Conservation (phyloP, 2,329 filamentous ascomycete species). For the Fusarium goolgardi region DNA sequence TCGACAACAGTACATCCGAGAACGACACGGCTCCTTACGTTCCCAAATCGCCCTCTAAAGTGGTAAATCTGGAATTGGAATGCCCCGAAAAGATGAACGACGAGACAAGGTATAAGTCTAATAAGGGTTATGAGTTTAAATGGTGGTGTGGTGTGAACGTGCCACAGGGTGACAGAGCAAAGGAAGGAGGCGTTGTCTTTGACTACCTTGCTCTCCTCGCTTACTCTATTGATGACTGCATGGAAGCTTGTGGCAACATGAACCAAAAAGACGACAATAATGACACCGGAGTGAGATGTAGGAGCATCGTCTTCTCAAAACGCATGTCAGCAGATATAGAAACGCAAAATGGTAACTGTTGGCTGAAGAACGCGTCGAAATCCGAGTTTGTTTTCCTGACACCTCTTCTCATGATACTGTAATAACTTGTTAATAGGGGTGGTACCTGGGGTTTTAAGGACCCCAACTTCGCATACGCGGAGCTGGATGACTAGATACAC, state of each 20-base stretch:
- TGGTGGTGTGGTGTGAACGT: slow-evolving; percentile 38
- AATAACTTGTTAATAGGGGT: slow-evolving; percentile 8
- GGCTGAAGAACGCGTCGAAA: slow-evolving; percentile 18
- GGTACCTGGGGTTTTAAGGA: slow-evolving; percentile 23
- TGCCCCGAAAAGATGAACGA: slow-evolving; percentile 20
- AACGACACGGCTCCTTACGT: slow-evolving; percentile 28
- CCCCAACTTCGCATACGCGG: slow-evolving; percentile 22
- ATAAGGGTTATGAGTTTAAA: slow-evolving; percentile 30
- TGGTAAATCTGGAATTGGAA: slow-evolving; percentile 4
- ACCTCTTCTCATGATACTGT: accelerated
- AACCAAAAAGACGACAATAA: slow-evolving; percentile 15
- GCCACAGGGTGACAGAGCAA: background rate
- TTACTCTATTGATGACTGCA: slow-evolving; percentile 27
- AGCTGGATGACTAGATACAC: slow-evolving; percentile 1
- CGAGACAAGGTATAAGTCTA: slow-evolving; percentile 28
- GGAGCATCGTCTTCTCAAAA: slow-evolving; percentile 24
- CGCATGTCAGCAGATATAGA: slow-evolving; percentile 2
- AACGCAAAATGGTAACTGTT: slow-evolving; percentile 17
- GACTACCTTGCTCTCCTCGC: slow-evolving; percentile 16
- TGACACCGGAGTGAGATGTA: slow-evolving; percentile 1
- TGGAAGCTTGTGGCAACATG: slow-evolving; percentile 25
- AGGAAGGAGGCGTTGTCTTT: slow-evolving; percentile 22
- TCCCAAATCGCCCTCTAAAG: slow-evolving; percentile 9
- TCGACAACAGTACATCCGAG: slow-evolving; percentile 19
- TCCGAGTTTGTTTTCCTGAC: background rate